Evolutionary conservation across 208 protist genomes (phyloP).

Genomic region (Acanthamoeba triangularis): DNA sequence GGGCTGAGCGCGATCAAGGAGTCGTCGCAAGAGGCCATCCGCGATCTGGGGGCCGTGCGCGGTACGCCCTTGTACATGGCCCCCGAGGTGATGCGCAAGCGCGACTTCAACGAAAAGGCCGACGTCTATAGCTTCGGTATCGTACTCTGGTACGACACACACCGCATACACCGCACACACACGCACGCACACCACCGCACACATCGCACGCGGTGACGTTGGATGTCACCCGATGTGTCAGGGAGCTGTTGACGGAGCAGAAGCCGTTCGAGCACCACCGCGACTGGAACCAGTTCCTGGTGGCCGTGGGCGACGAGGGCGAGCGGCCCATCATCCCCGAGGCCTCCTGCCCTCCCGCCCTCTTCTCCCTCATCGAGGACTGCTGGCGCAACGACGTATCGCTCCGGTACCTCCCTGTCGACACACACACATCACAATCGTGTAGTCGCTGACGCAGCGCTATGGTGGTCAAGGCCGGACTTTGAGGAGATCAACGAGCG

Average conservation of each 20-base stretch:
- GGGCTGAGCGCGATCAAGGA: conserved; percentile 72
- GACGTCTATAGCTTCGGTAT: conserved; percentile 54
- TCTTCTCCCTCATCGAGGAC: conserved; percentile 65
- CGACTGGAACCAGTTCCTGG: conserved; percentile 43
- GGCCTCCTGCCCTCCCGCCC: not conserved
- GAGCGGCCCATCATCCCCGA: conserved; percentile 62
- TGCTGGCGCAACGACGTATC: conserved; percentile 59
- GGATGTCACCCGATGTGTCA: not conserved
- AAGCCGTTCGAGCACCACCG: conserved; percentile 65
- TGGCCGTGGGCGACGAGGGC: conserved; percentile 52
- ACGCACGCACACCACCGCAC: too few species aligned
- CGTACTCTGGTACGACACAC: not conserved
- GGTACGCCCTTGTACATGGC: conserved; percentile 65
- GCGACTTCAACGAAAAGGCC: conserved; percentile 72
- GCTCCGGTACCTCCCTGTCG: not conserved
- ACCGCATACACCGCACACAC: not conserved
- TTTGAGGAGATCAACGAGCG: conserved; percentile 70
- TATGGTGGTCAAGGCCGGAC: not conserved
- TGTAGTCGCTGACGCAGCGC: not conserved
- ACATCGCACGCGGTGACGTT: too few species aligned
- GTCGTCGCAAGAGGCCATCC: conserved; percentile 6
- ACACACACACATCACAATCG: too few species aligned
- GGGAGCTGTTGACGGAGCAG: conserved; percentile 65
- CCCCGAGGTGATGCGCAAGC: conserved; percentile 65
- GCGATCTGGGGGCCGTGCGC: conserved; percentile 23